A percentile compares a stretch with the other conserved stretches of the same genome.
phyloP scores from a whole-genome alignment of 768 basidiomycete genomes.

The Lyophyllum shimeji region DNA sequence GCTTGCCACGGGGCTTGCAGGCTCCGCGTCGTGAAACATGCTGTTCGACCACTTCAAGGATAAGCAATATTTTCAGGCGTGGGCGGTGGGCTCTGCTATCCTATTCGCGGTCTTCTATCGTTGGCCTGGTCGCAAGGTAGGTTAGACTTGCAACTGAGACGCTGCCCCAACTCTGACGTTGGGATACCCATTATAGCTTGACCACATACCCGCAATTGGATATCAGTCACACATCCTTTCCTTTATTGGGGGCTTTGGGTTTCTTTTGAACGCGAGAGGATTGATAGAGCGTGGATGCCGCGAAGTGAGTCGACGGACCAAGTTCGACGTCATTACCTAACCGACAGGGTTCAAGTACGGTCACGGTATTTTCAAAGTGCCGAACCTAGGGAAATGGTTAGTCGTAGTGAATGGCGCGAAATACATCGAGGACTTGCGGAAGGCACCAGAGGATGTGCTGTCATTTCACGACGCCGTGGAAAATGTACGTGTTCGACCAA shows the following conservation, averaged over 20 bases:
- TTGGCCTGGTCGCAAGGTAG: constrained; percentile 5
- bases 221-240: constrained; percentile 22
- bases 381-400: constrained; percentile 30
- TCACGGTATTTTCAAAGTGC: constrained; percentile 26
- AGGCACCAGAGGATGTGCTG: constrained; percentile 35
- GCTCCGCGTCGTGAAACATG: too few species aligned
- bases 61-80: background rate
- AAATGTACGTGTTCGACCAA: constrained; percentile 25
- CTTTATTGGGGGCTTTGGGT: constrained; percentile 22
- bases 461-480: constrained; percentile 31
- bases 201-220: constrained; percentile 24
- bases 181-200: constrained; percentile 9
- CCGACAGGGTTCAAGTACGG: constrained; percentile 15
- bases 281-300: constrained; percentile 26
- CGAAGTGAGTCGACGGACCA: constrained; percentile 14
- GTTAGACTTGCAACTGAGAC: background rate
- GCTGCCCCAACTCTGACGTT: background rate
- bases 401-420: constrained; percentile 33
- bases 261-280: constrained; percentile 19
- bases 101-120: background rate
- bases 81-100: background rate
- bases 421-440: constrained; percentile 40
- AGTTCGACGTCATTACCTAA: background rate
- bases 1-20: too few species aligned
- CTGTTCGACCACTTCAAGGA: background rate